phyloP scores from a whole-genome alignment of 768 basidiomycete species.

The Termitomyces sp. region DNA sequence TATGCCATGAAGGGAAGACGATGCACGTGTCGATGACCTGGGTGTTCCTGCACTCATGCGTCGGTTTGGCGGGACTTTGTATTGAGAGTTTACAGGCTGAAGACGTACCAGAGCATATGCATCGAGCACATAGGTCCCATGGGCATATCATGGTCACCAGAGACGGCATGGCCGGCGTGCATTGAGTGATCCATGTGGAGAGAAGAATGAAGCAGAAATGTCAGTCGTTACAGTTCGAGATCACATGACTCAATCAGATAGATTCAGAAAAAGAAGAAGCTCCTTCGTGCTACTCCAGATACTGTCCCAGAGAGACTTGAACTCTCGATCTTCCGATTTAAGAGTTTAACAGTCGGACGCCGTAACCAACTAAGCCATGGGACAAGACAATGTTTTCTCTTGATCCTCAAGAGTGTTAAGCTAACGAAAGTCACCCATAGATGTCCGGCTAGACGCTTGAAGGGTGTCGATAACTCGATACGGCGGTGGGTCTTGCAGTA shows the following conservation, averaged over 20 bases:
- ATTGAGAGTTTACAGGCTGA: conserved; percentile 2
- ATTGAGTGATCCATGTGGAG: conserved; percentile 37
- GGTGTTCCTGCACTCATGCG: conserved; percentile 54
- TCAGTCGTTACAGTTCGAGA: too few relatives aligned
- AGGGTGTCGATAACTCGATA: too few relatives aligned
- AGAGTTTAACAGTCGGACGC: too few relatives aligned
- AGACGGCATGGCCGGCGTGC: conserved; percentile 18
- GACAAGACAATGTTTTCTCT: too few relatives aligned
- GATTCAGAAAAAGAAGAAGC: too few relatives aligned
- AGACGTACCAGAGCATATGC: conserved; percentile 74
- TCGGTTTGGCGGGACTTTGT: not conserved
- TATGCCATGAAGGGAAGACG: conserved; percentile 79
- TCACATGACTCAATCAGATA: not conserved
- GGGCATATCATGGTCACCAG: conserved; percentile 46
- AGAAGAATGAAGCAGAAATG: not conserved
- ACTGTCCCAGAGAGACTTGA: conserved; percentile 12
- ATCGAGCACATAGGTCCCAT: conserved; percentile 56
- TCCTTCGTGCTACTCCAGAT: too few relatives aligned
- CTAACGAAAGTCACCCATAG: too few relatives aligned
- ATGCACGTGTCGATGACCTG: conserved; percentile 78
- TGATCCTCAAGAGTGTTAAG: too few relatives aligned
- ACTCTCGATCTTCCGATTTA: too few relatives aligned
- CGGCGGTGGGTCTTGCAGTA: too few relatives aligned
- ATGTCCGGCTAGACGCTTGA: too few relatives aligned
- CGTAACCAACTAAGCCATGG: too few relatives aligned